A percentile compares a stretch with the other conserved stretches of the same genome.
Conservation (phyloP, 805 yeast species). For the Torulaspora delbrueckii region DNA sequence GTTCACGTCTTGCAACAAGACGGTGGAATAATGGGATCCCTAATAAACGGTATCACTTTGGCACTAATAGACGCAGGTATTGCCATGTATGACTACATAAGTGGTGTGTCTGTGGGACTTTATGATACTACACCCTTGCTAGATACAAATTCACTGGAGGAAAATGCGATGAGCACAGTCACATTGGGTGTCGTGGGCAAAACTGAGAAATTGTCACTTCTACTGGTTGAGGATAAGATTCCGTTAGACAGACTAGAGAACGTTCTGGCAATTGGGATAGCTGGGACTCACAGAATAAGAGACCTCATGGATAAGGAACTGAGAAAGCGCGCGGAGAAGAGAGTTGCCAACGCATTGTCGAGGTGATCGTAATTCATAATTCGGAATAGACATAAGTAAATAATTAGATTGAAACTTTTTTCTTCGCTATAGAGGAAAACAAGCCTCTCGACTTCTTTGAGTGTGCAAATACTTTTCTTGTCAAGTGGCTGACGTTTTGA, state of each 20-base stretch:
- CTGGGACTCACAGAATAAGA: conserved; percentile 79
- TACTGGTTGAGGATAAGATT: conserved; percentile 76
- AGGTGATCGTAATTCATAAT: background rate
- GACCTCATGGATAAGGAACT: conserved; percentile 84
- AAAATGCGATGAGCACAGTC: conserved; percentile 70
- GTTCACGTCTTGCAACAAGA: conserved; percentile 82
- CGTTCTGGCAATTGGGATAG: conserved; percentile 73
- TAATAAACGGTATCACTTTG: conserved; percentile 80
- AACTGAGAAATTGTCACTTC: conserved; percentile 68
- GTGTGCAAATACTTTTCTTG: conserved; percentile 45
- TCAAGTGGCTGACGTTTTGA: conserved; percentile 48
- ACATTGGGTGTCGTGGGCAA: conserved; percentile 84
- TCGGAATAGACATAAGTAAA: conserved; percentile 1
- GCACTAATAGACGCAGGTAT: conserved; percentile 95
- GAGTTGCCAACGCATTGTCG: conserved; percentile 41
- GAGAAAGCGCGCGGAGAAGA: conserved; percentile 63
- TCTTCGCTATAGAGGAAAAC: conserved; percentile 50
- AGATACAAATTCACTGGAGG: conserved; percentile 80
- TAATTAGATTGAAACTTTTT: conserved; percentile 39
- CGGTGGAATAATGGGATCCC: conserved; percentile 77
- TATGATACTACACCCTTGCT: conserved; percentile 73
- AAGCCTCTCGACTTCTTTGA: conserved; percentile 49
- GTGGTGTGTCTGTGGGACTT: conserved; percentile 74
- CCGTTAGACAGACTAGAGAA: conserved; percentile 76
- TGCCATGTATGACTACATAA: conserved; percentile 85